Conservation (phyloP, 2,329 filamentous ascomycete genomes). For the Botryotinia narcissicola region DNA sequence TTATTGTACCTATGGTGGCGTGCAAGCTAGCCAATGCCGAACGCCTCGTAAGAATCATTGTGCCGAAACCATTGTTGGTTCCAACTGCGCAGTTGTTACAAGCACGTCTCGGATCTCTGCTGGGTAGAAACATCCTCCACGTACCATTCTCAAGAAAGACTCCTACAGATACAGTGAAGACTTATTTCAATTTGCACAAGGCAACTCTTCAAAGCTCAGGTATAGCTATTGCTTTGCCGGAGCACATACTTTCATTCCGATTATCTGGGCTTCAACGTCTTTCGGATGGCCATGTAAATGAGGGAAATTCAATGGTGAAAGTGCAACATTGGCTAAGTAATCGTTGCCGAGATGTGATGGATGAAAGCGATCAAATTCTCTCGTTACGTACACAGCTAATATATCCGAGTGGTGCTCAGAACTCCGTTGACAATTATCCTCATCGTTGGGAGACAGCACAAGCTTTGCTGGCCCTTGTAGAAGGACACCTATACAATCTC, state of each 20-base stretch:
- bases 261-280: conserved; percentile 50
- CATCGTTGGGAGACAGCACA: conserved; percentile 41
- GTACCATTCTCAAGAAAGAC: conserved; percentile 49
- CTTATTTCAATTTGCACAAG: conserved; percentile 42
- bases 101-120: conserved; percentile 44
- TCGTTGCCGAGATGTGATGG: conserved; percentile 49
- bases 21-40: conserved; percentile 46
- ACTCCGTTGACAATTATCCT: conserved; percentile 42
- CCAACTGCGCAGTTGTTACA: conserved; percentile 48
- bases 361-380: conserved; percentile 48
- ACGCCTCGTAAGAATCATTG: conserved; percentile 44
- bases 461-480: conserved; percentile 36
- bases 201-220: conserved; percentile 41
- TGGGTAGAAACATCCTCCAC: conserved; percentile 45
- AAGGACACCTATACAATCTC: conserved; percentile 39
- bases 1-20: conserved; percentile 53
- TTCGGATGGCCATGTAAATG: conserved; percentile 40
- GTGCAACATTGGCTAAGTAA: conserved; percentile 46
- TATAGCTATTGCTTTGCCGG: conserved; percentile 50
- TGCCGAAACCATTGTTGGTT: conserved; percentile 45
- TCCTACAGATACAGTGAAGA: conserved; percentile 37
- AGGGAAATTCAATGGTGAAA: conserved; percentile 45
- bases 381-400: conserved; percentile 43
- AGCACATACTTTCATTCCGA: conserved; percentile 54
- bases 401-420: conserved; percentile 42